Conservation (phyloP, 2,329 filamentous ascomycete species). For the Chrysoporthe puriensis region DNA sequence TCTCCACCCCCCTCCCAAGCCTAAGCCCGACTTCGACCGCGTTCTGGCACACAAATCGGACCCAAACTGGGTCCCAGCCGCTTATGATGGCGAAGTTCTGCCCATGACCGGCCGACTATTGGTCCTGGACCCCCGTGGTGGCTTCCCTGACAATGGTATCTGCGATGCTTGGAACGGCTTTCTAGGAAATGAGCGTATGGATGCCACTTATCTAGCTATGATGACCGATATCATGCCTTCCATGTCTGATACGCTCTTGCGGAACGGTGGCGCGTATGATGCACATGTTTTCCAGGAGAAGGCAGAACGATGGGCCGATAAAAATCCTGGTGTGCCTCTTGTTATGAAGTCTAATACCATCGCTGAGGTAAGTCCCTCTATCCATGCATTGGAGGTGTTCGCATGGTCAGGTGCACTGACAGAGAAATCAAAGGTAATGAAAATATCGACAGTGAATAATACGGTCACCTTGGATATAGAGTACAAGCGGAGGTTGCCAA, state of each 20-base stretch:
- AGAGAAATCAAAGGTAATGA: background rate
- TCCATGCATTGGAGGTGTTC: background rate
- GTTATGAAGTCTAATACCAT: slow-evolving; percentile 26
- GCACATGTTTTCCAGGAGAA: slow-evolving; percentile 26
- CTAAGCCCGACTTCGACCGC: slow-evolving; percentile 33
- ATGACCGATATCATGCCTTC: slow-evolving; percentile 36
- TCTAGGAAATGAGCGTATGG: slow-evolving; percentile 30
- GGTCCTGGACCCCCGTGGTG: slow-evolving; percentile 32
- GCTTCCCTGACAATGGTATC: slow-evolving; percentile 31
- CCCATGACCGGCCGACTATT: slow-evolving; percentile 29
- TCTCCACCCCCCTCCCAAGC: slow-evolving; percentile 30
- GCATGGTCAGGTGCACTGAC: background rate
- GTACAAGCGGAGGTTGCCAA: slow-evolving; percentile 34
- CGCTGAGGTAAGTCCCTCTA: slow-evolving; percentile 28
- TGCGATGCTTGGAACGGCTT: slow-evolving; percentile 35
- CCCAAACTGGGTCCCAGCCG: slow-evolving; percentile 32
- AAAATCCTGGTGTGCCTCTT: slow-evolving; percentile 32
- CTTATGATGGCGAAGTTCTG: slow-evolving; percentile 33
- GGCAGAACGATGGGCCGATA: slow-evolving; percentile 31
- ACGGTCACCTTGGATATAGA: slow-evolving; percentile 36
- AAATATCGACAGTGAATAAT: slow-evolving; percentile 28
- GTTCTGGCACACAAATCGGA: slow-evolving; percentile 31
- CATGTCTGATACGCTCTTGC: slow-evolving; percentile 36
- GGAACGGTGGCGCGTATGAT: slow-evolving; percentile 35
- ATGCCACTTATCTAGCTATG: slow-evolving; percentile 33